Conservation (phyloP, 228 moss, liverwort and hornwort species). For the Sphagnum magellanicum region DNA sequence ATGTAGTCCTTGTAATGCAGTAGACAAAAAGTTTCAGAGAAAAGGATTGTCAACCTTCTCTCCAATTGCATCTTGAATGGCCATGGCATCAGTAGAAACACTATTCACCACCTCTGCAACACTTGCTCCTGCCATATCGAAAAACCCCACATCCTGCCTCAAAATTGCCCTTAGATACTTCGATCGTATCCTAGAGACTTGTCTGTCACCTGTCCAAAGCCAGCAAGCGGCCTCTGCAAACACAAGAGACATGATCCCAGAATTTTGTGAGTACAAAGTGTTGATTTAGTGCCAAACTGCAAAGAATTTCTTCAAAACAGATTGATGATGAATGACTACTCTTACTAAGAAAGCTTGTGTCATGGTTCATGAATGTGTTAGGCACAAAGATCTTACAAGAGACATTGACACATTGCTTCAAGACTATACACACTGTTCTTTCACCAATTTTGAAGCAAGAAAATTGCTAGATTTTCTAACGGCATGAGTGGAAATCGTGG, state of each 20-base stretch:
- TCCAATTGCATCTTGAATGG: constrained; percentile 67
- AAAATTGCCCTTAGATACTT: constrained; percentile 66
- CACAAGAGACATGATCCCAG: too few relatives aligned
- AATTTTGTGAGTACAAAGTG: too few relatives aligned
- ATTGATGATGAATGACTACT: too few relatives aligned
- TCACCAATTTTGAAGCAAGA: not conserved
- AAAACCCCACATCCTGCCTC: constrained; percentile 72
- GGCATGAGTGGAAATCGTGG: not conserved
- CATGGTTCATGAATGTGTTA: too few relatives aligned
- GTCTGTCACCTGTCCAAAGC: constrained; percentile 68
- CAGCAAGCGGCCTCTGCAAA: constrained; percentile 69
- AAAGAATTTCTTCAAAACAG: too few relatives aligned
- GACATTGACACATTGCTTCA: too few relatives aligned
- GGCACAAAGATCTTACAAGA: too few relatives aligned
- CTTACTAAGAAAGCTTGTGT: too few relatives aligned
- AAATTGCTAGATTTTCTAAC: not conserved
- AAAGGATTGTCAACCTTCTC: constrained; percentile 46
- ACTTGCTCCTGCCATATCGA: constrained; percentile 58
- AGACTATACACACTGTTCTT: too few relatives aligned
- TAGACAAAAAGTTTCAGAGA: too few relatives aligned
- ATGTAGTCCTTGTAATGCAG: too few relatives aligned
- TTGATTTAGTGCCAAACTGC: too few relatives aligned
- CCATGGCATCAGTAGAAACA: constrained; percentile 53
- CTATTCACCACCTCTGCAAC: constrained; percentile 73
- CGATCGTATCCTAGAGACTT: constrained; percentile 49